phyloP scores from a whole-genome alignment of 345 rosid species.

The Cardamine occulta region DNA sequence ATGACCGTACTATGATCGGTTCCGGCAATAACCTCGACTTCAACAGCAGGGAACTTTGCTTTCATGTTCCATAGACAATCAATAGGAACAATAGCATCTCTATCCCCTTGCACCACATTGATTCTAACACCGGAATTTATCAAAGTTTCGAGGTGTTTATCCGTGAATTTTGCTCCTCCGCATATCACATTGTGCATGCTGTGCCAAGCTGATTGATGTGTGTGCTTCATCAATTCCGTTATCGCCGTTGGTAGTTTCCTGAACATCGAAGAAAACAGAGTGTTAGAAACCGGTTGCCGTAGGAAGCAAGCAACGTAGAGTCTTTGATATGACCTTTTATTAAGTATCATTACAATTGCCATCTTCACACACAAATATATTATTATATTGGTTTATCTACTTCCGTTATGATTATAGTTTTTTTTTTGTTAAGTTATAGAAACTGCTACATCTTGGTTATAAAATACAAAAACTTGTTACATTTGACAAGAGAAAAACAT shows the following conservation, averaged over 20 bases:
- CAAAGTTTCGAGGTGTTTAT: constrained; percentile 53
- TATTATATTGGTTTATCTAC: too few relatives aligned
- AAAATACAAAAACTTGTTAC: too few relatives aligned
- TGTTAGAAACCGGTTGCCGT: neutral
- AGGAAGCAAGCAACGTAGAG: neutral
- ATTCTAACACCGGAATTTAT: constrained; percentile 43
- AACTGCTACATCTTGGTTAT: too few relatives aligned
- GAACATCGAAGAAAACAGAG: neutral
- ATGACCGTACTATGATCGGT: constrained; percentile 61
- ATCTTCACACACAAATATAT: too few relatives aligned
- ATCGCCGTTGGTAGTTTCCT: constrained; percentile 56
- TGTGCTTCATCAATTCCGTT: constrained; percentile 62
- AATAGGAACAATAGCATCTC: constrained; percentile 58
- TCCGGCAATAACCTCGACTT: constrained; percentile 48
- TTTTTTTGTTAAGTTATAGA: too few relatives aligned
- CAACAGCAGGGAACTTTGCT: constrained; percentile 50
- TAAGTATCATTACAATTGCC: too few relatives aligned
- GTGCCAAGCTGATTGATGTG: constrained; percentile 86
- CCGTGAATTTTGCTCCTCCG: constrained; percentile 67
- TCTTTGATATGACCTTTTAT: too few relatives aligned
- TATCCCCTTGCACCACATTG: constrained; percentile 64
- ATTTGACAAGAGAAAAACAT: too few relatives aligned
- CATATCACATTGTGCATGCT: constrained; percentile 81
- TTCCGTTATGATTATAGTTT: too few relatives aligned
- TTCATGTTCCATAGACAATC: constrained; percentile 61